phyloP scores from a whole-genome alignment of 1,284 basidiomycete species.

The Sphaerobolus stellatus region DNA sequence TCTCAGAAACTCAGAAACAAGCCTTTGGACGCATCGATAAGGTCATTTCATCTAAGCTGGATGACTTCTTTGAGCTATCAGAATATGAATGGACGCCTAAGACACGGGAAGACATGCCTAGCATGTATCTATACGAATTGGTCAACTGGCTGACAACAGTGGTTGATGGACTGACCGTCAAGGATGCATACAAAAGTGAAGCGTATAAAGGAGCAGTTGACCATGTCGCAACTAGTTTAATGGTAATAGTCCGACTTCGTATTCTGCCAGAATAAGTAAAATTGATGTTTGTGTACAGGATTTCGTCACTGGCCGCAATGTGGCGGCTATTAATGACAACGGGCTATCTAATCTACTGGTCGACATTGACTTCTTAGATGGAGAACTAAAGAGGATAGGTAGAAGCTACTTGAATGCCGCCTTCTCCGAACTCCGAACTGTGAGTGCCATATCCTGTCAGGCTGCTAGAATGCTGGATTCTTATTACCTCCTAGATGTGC shows the following conservation, averaged over 20 bases:
- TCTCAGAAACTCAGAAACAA: conserved; percentile 66
- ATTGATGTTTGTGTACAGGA: conserved; percentile 47
- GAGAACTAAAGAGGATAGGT: conserved; percentile 74
- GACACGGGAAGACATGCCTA: conserved; percentile 68
- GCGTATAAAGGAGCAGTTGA: conserved; percentile 84
- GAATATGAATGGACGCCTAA: conserved; percentile 92
- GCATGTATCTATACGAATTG: conserved; percentile 92
- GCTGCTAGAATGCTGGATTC: not conserved
- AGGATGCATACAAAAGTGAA: conserved; percentile 81
- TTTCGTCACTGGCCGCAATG: conserved; percentile 74
- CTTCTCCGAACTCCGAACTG: conserved; percentile 80
- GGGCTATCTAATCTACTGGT: conserved; percentile 80
- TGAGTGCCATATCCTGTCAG: conserved; percentile 38
- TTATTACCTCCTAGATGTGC: conserved; percentile 55
- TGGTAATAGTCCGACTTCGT: conserved; percentile 48
- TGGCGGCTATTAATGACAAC: conserved; percentile 85
- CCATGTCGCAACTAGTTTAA: conserved; percentile 84
- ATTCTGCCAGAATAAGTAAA: not conserved
- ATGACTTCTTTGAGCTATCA: conserved; percentile 92
- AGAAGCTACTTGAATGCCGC: conserved; percentile 69
- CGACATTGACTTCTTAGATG: conserved; percentile 84
- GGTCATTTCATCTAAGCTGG: conserved; percentile 90
- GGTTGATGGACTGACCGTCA: conserved; percentile 89
- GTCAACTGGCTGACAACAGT: conserved; percentile 96
- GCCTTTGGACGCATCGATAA: conserved; percentile 79